A percentile compares a stretch with the other conserved stretches of the same genome.
Conservation (phyloP, 345 rosid genomes). For the Acer saccharum region DNA sequence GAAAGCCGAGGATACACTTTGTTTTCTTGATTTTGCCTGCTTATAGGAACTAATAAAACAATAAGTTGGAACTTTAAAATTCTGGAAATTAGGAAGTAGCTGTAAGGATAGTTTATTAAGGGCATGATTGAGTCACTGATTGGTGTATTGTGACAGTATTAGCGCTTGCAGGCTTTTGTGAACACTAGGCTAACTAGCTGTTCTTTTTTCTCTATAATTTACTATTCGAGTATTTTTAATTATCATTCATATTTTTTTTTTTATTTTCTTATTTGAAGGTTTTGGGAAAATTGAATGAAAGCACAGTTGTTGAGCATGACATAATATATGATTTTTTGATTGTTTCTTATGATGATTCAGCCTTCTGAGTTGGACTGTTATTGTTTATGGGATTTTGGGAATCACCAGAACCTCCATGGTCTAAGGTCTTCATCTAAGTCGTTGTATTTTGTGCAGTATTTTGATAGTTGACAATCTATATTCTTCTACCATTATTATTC, state of each 20-base stretch:
- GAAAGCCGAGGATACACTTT: background rate
- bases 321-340: background rate
- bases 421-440: background rate
- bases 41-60: background rate
- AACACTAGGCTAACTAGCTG: conserved; percentile 9
- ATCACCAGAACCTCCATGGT: background rate
- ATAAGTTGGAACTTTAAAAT: background rate
- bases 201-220: background rate
- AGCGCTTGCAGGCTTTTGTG: background rate
- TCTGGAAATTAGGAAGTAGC: background rate
- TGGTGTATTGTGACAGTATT: conserved; percentile 6
- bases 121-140: background rate
- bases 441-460: background rate
- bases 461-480: background rate
- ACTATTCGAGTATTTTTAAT: background rate
- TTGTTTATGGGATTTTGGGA: background rate
- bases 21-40: background rate
- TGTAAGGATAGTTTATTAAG: background rate
- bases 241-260: background rate
- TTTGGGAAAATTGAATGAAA: background rate
- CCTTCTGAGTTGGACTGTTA: background rate
- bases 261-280: background rate
- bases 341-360: background rate
- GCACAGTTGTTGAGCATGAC: background rate
- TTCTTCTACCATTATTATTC: background rate